Evolutionary conservation across 257 asterid genomes (phyloP).

Genomic region (Gentiana macrophylla): DNA sequence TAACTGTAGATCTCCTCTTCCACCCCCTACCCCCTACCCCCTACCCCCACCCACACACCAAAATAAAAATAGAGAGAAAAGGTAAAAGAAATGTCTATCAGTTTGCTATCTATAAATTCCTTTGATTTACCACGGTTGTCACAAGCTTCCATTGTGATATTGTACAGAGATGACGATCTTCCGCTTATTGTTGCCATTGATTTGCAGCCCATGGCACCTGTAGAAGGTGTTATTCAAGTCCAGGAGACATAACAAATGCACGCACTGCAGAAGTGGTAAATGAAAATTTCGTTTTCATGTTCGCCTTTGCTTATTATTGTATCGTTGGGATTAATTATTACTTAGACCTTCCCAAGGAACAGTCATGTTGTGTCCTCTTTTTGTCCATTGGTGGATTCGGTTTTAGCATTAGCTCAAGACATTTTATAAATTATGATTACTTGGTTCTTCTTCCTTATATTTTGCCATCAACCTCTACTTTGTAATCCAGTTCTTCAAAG

Average conservation of each 20-base stretch:
- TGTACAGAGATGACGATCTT: constrained; percentile 52
- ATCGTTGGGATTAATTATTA: too few species aligned
- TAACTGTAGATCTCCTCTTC: too few species aligned
- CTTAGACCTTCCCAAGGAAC: too few species aligned
- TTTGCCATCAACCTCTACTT: neutral
- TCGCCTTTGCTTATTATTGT: too few species aligned
- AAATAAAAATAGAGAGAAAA: too few species aligned
- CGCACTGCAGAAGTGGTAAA: constrained; percentile 95
- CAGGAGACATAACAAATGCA: constrained; percentile 98
- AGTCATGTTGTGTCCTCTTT: too few species aligned
- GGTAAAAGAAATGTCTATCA: neutral
- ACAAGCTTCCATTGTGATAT: constrained; percentile 7
- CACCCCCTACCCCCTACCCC: too few species aligned
- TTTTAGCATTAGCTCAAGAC: too few species aligned
- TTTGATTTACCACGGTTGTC: neutral
- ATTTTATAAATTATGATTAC: neutral
- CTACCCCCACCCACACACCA: too few species aligned
- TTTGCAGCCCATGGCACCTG: constrained; percentile 99
- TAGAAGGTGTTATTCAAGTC: constrained; percentile 99
- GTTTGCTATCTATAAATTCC: neutral
- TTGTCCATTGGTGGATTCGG: too few species aligned
- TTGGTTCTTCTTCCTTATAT: neutral
- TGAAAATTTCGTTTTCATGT: constrained; percentile 5
- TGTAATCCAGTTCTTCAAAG: neutral
- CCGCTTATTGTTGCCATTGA: constrained; percentile 99